phyloP scores from a whole-genome alignment of 805 yeast species.

The Lachancea mirantina region DNA sequence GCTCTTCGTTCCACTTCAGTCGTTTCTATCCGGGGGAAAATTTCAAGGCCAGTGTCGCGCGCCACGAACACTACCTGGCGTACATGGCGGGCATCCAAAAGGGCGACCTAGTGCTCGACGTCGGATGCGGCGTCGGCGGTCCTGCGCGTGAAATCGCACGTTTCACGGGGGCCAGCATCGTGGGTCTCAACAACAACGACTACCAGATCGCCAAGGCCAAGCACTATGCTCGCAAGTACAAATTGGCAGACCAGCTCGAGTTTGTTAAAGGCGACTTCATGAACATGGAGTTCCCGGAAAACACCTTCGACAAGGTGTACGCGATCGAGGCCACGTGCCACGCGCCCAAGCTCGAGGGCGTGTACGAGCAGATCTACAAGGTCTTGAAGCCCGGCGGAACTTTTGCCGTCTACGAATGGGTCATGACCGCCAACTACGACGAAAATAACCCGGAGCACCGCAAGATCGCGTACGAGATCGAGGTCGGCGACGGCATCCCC shows the following conservation, averaged over 20 bases:
- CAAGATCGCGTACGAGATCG: slow-evolving; percentile 93
- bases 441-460: slow-evolving; percentile 83
- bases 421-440: slow-evolving; percentile 91
- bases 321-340: slow-evolving; percentile 99
- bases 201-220: slow-evolving; percentile 92
- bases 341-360: slow-evolving; percentile 95
- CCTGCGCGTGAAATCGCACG: slow-evolving; percentile 95
- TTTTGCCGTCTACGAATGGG: slow-evolving; percentile 99
- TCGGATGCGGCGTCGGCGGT: slow-evolving; percentile 99
- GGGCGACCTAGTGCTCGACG: slow-evolving; percentile 86
- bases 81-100: slow-evolving; percentile 71
- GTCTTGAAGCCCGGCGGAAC: slow-evolving; percentile 96
- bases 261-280: slow-evolving; percentile 97
- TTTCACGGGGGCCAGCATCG: slow-evolving; percentile 79
- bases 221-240: slow-evolving; percentile 60
- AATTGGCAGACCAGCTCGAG: slow-evolving; percentile 64
- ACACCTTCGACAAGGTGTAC: slow-evolving; percentile 90
- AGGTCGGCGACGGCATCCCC: slow-evolving; percentile 98
- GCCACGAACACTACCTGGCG: slow-evolving; percentile 96
- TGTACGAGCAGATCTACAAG: slow-evolving; percentile 87
- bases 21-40: slow-evolving; percentile 91
- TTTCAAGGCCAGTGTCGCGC: slow-evolving; percentile 88
- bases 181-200: slow-evolving; percentile 94
- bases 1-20: slow-evolving; percentile 94
- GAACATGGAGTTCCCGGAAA: slow-evolving; percentile 95